Evolutionary conservation across 2,329 filamentous ascomycete genomes (phyloP), one percentile per base, ranked within the genome.

Genomic region (Metarhizium brunneum): DNA sequence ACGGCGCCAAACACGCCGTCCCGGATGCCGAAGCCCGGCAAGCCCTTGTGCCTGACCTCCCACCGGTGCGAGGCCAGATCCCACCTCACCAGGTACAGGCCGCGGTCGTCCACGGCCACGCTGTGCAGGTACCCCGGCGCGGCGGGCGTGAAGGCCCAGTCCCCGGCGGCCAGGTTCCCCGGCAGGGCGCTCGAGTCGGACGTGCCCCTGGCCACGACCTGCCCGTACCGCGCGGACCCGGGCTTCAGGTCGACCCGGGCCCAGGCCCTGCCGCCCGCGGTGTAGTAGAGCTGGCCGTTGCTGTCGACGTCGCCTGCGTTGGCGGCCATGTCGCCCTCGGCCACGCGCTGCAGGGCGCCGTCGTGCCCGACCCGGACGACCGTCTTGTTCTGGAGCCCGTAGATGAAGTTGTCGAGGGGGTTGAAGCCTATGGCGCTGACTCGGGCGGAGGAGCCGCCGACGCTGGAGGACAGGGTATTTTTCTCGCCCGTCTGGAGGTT

Each of bases 291-390:
- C 10, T 40, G 45, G 2, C 53, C 56, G 35, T 38, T 4, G 18
- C 8, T n/a, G 56, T 57, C 56, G 42, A 57, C 14, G 47, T 50
- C 56, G 18, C 56, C 56, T 14, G 49, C 47, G 47, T 55, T 53
- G 38, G 42, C 53, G 20, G 11, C 32, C 16, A 40, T 32, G 11
- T 43, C 32, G 14, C 52, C 50, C 25, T 40, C 5, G 13, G 11
- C 2, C 4, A 55, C 30, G 30, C 13, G 16, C 47, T 57, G 45
- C 7, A 43, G 40, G 13, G 16, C 8, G 47, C 56, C 56, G 50
- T 53, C 40, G 47, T 14, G 35, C 14, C 29, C 42, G 38, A 57
- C 42, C 35, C 56, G 56, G 2, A 57, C n/a, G 2, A 57, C 18
- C 3, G 2, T 7, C 35, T 49, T 7, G 20, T 11, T 20, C 16